Evolutionary conservation across 2,329 filamentous ascomycete species (phyloP).

Genomic region (Corynespora cassiicola): DNA sequence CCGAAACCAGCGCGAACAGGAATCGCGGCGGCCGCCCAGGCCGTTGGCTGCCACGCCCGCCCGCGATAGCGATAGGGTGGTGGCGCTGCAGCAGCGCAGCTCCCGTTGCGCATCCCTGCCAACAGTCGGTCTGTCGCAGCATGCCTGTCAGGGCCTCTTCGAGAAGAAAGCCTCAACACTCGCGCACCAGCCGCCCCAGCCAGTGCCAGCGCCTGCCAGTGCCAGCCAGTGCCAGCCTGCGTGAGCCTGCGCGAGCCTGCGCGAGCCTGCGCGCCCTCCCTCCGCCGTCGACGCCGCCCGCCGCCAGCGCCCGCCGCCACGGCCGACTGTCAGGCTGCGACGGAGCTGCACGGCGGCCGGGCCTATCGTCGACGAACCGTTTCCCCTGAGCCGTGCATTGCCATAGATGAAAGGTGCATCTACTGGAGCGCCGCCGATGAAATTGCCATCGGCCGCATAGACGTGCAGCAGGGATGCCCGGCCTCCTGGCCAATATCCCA

Average conservation of each 20-base stretch:
- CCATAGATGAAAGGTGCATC: conserved; percentile 16
- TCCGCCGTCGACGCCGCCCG: no score
- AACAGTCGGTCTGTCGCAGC: conserved; percentile 31
- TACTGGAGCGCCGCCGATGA: conserved; percentile 18
- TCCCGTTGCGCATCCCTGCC: conserved; percentile 29
- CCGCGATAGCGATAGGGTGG: conserved; percentile 28
- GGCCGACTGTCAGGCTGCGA: no score
- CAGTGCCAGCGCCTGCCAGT: no score
- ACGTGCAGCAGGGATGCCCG: no score
- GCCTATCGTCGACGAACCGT: no score
- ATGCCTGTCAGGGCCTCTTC: conserved; percentile 8
- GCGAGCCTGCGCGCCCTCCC: no score
- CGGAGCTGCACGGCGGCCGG: no score
- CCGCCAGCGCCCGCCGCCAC: no score
- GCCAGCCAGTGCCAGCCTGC: no score
- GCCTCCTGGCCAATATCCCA: no score
- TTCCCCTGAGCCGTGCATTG: conserved; percentile 30
- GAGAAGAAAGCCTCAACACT: conserved; percentile 11
- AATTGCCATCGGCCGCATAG: conserved; percentile 10
- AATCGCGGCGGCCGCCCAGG: conserved; percentile 25
- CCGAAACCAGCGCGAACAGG: conserved; percentile 27
- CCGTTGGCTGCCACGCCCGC: conserved; percentile 14
- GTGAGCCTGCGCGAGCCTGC: no score
- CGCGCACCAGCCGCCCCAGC: conserved; percentile 3
- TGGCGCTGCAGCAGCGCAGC: conserved; percentile 31